Percentiles rank a stretch among this genome's conserved stretches.
Conservation (phyloP, 768 basidiomycete species). For the Postia placenta region DNA sequence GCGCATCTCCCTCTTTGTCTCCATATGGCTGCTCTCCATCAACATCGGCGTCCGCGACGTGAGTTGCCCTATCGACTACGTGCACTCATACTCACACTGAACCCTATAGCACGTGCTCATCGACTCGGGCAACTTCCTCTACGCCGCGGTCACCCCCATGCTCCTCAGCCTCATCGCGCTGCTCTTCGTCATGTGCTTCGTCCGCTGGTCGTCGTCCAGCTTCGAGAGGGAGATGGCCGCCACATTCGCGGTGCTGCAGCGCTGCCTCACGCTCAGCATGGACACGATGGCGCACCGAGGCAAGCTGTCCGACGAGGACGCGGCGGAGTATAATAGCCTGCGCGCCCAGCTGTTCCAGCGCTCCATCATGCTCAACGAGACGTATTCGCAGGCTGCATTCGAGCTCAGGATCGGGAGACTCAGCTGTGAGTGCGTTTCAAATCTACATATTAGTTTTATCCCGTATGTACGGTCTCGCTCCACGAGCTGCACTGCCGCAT, state of each 20-base stretch:
- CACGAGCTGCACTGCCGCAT: too few relatives aligned
- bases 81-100: background rate
- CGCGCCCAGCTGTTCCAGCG: conserved; percentile 26
- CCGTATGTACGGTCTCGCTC: background rate
- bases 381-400: conserved; percentile 40
- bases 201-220: conserved; percentile 38
- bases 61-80: conserved; percentile 7
- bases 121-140: conserved; percentile 30
- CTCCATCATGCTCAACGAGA: conserved; percentile 33
- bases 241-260: conserved; percentile 28
- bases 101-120: conserved; percentile 18
- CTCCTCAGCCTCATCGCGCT: conserved; percentile 31
- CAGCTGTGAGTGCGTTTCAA: conserved; percentile 27
- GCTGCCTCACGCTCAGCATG: conserved; percentile 28
- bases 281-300: conserved; percentile 18
- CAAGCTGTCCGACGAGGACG: conserved; percentile 10
- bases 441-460: background rate
- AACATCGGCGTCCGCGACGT: conserved; percentile 29
- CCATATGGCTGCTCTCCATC: conserved; percentile 38
- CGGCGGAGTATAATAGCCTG: conserved; percentile 14
- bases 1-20: conserved; percentile 42
- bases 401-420: conserved; percentile 40
- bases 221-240: conserved; percentile 34
- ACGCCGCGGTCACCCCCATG: conserved; percentile 35
- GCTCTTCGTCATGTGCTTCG: conserved; percentile 30